A percentile compares a stretch with the other conserved stretches of the same genome.
phyloP scores from a whole-genome alignment of 2,329 filamentous ascomycete species.

The Thelonectria rubi region DNA sequence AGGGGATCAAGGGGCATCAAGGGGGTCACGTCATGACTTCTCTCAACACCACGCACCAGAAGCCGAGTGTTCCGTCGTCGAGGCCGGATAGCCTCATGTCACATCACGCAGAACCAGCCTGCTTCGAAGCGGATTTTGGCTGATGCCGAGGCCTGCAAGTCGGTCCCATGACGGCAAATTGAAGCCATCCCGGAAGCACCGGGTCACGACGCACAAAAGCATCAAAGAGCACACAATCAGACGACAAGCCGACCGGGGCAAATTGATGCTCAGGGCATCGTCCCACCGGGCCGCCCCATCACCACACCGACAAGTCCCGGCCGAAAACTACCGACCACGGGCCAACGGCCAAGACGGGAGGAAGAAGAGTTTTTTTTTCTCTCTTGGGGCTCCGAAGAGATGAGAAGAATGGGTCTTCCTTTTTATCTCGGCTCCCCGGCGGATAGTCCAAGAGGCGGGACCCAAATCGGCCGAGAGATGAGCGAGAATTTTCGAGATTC shows the following conservation, averaged over 20 bases:
- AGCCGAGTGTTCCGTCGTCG: conserved; percentile 4
- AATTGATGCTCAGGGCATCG: background rate
- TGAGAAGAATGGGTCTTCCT: conserved; percentile 1
- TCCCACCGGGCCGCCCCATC: conserved; percentile 15
- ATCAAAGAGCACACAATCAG: conserved; percentile 21
- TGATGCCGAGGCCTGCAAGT: conserved; percentile 9
- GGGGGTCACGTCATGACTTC: background rate
- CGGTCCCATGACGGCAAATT: conserved; percentile 14
- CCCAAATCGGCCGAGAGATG: conserved; percentile 29
- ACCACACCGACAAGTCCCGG: conserved; percentile 34
- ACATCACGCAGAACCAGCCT: background rate
- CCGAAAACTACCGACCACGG: conserved; percentile 39
- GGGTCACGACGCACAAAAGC: conserved; percentile 10
- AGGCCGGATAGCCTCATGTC: conserved; percentile 14
- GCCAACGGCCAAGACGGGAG: conserved; percentile 24
- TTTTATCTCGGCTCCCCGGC: background rate
- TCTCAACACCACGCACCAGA: background rate
- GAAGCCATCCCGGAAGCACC: conserved; percentile 25
- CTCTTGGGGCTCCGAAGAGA: background rate
- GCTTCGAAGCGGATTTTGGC: background rate
- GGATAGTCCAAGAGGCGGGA: conserved; percentile 5
- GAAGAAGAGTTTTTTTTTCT: conserved; percentile 8
- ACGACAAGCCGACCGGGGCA: conserved; percentile 21
- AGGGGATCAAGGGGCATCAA: background rate
- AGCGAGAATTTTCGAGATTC: conserved; percentile 16